These are phyloP conservation scores for Laetiporus sulphureus DNA, from an alignment of 1,284 basidiomycete species.

Conservation along the genomic window DNA sequence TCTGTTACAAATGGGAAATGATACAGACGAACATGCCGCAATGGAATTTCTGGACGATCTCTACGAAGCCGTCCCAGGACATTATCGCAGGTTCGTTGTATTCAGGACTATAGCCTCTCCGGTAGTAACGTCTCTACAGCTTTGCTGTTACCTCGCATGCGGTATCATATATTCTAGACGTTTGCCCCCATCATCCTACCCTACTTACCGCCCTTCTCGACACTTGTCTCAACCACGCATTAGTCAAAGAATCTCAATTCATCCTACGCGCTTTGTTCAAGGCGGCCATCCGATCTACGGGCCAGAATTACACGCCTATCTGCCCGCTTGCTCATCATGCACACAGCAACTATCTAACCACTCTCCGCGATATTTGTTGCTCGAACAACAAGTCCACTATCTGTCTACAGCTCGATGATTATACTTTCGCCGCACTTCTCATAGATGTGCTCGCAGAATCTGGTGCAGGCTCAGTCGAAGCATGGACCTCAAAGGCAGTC, in stretches of 20 bases:
- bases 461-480: conserved; percentile 11
- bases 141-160: conserved; percentile 45
- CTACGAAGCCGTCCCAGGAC: conserved; percentile 43
- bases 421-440: conserved; percentile 17
- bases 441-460: conserved; percentile 12
- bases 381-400: conserved; percentile 4
- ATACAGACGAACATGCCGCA: conserved; percentile 23
- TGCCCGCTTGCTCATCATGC: conserved; percentile 27
- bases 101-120: not conserved
- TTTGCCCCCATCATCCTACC: conserved; percentile 38
- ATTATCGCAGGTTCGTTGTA: conserved; percentile 36
- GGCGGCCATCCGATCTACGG: conserved; percentile 23
- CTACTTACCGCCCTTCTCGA: conserved; percentile 43
- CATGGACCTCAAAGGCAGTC: conserved; percentile 36
- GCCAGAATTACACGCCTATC: conserved; percentile 9
- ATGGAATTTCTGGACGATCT: conserved; percentile 33
- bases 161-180: conserved; percentile 36
- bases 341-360: conserved; percentile 35
- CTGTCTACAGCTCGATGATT: conserved; percentile 14
- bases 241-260: conserved; percentile 35
- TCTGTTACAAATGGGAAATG: conserved; percentile 20
- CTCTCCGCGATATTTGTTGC: conserved; percentile 30
- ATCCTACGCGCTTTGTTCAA: conserved; percentile 33
- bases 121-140: conserved; percentile 25
- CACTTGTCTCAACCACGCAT: conserved; percentile 32